Evolutionary conservation across 140 eudicot species (phyloP).

Genomic region (Senecio squalidus): DNA sequence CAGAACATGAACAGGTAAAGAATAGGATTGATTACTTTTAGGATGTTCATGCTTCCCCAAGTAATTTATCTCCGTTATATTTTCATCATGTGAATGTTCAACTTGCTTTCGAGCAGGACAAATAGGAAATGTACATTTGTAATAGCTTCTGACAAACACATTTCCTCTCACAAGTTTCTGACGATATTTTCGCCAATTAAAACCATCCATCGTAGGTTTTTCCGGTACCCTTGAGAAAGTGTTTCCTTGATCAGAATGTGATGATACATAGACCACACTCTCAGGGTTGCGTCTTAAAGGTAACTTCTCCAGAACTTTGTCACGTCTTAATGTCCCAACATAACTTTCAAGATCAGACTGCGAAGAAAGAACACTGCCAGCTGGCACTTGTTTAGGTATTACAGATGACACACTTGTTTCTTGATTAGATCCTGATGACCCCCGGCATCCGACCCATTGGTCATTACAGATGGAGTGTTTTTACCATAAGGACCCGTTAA

Average conservation of each 20-base stretch:
- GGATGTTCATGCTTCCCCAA: conserved; percentile 74
- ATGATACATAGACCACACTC: conserved; percentile 9
- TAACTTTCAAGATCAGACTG: conserved; percentile 28
- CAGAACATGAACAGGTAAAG: neutral
- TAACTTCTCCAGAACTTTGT: conserved; percentile 57
- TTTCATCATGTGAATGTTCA: conserved; percentile 75
- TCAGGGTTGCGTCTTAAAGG: conserved; percentile 56
- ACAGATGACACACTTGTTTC: conserved; percentile 8
- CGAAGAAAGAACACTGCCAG: conserved; percentile 18
- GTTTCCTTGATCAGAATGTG: conserved; percentile 41
- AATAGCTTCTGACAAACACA: conserved; percentile 71
- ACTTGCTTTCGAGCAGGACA: conserved; percentile 85
- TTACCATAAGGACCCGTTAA: conserved; percentile 16
- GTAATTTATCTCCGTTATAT: conserved; percentile 58
- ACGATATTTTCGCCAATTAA: conserved; percentile 92
- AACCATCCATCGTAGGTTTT: conserved; percentile 73
- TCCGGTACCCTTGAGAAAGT: conserved; percentile 45
- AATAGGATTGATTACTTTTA: conserved; percentile 19
- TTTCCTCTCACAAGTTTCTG: conserved; percentile 81
- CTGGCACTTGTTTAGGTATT: conserved; percentile 14
- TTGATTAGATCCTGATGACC: conserved; percentile 19
- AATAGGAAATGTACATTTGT: conserved; percentile 60
- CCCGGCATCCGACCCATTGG: conserved; percentile 21
- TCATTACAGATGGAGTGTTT: conserved; percentile 17
- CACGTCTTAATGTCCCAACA: conserved; percentile 23